Percentiles rank a stretch among this genome's conserved stretches.
phyloP scores from a whole-genome alignment of 208 protist genomes.

The Trypanosoma cruzi region DNA sequence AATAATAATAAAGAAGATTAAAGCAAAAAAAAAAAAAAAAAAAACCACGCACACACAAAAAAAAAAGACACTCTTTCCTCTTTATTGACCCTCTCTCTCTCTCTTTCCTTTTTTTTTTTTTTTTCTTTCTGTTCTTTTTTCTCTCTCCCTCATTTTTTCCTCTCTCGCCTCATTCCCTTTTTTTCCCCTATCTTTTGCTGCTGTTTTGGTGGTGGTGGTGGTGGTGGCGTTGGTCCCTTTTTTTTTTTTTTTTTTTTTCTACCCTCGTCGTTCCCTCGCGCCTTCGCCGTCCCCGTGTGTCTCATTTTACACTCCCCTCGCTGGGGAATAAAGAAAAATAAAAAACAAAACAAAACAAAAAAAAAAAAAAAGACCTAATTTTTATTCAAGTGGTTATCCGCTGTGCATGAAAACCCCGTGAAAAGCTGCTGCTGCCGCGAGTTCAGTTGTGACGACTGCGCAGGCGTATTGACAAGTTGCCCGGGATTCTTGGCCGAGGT shows the following conservation, averaged over 20 bases:
- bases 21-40: neutral
- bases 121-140: neutral
- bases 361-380: conserved; percentile 19
- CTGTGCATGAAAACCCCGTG: conserved; percentile 91
- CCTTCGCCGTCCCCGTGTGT: neutral
- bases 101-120: neutral
- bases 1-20: neutral
- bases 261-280: neutral
- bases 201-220: no score
- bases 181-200: neutral
- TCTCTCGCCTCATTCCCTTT: neutral
- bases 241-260: no score
- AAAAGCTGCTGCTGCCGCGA: conserved; percentile 89
- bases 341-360: neutral
- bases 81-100: neutral
- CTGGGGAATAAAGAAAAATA: neutral
- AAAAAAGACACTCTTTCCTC: neutral
- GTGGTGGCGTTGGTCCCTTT: no score
- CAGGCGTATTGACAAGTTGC: conserved; percentile 88
- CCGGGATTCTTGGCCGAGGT: conserved; percentile 56
- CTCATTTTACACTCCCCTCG: neutral
- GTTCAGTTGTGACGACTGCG: conserved; percentile 81
- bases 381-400: conserved; percentile 77
- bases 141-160: neutral
- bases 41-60: neutral